phyloP scores from a whole-genome alignment of 441 rosid genomes.

The Theobroma grandiflorum region DNA sequence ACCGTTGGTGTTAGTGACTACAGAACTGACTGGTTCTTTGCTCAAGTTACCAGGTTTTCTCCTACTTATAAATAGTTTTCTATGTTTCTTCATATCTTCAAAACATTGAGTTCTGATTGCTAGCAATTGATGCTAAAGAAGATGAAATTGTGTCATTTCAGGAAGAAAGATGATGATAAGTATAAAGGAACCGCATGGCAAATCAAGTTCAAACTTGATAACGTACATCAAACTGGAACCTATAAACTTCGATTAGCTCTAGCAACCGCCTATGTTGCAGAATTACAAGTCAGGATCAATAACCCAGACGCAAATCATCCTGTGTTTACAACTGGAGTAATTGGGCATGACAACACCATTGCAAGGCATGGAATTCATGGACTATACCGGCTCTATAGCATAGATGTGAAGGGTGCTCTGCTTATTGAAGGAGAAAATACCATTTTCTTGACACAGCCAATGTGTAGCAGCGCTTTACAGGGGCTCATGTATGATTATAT shows the following conservation, averaged over 20 bases:
- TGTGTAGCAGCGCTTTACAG: conserved; percentile 42
- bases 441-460: conserved; percentile 51
- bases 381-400: conserved; percentile 52
- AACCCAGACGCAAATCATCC: conserved; percentile 40
- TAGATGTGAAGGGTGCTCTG: conserved; percentile 40
- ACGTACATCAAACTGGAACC: conserved; percentile 33
- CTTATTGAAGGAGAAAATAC: conserved; percentile 50
- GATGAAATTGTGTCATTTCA: conserved; percentile 27
- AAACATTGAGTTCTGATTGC: background rate
- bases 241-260: conserved; percentile 66
- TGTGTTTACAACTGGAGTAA: conserved; percentile 55
- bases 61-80: background rate
- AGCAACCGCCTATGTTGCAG: conserved; percentile 72
- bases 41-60: conserved; percentile 65
- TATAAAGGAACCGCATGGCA: conserved; percentile 68
- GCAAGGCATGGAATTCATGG: conserved; percentile 78
- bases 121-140: background rate
- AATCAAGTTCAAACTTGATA: conserved; percentile 52
- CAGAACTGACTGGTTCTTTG: conserved; percentile 66
- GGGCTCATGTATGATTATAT: conserved; percentile 70
- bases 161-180: conserved; percentile 56
- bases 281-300: conserved; percentile 70
- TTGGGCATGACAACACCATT: conserved; percentile 71
- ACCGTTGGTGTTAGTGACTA: conserved; percentile 52
- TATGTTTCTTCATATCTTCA: background rate